phyloP scores from a whole-genome alignment of 2,329 filamentous ascomycete genomes.

The Neoscytalidium dimidiatum region DNA sequence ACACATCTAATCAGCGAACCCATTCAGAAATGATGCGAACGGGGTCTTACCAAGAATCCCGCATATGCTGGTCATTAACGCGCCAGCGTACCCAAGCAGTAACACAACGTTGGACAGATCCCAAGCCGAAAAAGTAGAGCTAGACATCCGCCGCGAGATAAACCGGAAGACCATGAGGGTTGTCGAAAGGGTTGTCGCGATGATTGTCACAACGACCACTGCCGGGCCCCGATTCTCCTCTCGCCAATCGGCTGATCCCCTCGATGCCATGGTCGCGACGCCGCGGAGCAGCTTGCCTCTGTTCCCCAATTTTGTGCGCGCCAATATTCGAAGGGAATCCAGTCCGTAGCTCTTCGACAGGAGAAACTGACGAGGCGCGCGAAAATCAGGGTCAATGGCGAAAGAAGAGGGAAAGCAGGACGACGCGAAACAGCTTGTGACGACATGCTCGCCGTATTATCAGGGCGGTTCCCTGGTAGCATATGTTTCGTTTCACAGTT shows the following conservation, averaged over 20 bases:
- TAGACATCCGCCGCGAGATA: conserved; percentile 7
- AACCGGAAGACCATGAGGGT: background rate
- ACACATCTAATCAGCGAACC: background rate
- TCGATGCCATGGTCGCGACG: background rate
- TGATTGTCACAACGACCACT: background rate
- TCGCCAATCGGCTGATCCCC: background rate
- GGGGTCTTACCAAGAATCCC: background rate
- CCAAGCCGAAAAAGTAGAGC: background rate
- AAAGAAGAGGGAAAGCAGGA: background rate
- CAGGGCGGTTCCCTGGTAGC: background rate
- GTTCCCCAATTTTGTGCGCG: background rate
- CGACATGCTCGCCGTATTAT: background rate
- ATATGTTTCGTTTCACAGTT: background rate
- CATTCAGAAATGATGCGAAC: background rate
- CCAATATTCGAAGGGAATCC: background rate
- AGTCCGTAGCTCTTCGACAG: background rate
- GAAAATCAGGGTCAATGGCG: background rate
- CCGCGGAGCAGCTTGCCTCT: background rate
- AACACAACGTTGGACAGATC: conserved; percentile 1
- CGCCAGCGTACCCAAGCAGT: background rate
- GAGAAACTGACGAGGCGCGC: background rate
- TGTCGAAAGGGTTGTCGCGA: conserved; percentile 2
- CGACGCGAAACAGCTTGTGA: background rate
- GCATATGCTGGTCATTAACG: background rate
- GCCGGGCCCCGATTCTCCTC: background rate